phyloP scores from a whole-genome alignment of 768 basidiomycete species.

The Collybia nuda region DNA sequence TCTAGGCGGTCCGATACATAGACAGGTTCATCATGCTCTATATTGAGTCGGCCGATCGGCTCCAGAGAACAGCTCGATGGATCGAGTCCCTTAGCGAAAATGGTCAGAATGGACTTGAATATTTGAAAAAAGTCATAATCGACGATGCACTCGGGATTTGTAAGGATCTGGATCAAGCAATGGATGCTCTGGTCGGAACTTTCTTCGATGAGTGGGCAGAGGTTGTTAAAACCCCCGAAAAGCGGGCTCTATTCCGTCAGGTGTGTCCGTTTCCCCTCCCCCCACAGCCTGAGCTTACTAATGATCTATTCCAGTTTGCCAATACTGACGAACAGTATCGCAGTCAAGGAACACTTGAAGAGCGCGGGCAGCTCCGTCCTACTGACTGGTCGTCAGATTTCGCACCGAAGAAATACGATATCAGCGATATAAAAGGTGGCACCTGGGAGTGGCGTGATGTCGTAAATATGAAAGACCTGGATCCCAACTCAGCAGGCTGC shows the following conservation, averaged over 20 bases:
- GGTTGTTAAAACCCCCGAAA: slow-evolving; percentile 45
- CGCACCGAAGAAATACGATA: slow-evolving; percentile 43
- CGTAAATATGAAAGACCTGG: slow-evolving; percentile 47
- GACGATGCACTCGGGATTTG: slow-evolving; percentile 76
- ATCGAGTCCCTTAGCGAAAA: slow-evolving; percentile 43
- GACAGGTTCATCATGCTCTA: slow-evolving; percentile 70
- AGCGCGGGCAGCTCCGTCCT: slow-evolving; percentile 63
- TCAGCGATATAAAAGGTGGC: slow-evolving; percentile 33
- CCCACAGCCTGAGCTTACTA: slow-evolving; percentile 33
- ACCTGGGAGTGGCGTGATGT: slow-evolving; percentile 60
- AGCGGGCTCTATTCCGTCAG: slow-evolving; percentile 14
- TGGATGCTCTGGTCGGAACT: slow-evolving; percentile 63
- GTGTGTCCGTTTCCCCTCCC: slow-evolving; percentile 4
- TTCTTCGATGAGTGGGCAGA: slow-evolving; percentile 72
- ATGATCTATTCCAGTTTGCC: slow-evolving; percentile 61
- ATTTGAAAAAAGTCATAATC: slow-evolving; percentile 48
- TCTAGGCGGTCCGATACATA: slow-evolving; percentile 55
- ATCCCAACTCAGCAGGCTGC: slow-evolving; percentile 41
- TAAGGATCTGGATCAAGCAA: slow-evolving; percentile 61
- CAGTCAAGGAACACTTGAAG: slow-evolving; percentile 50
- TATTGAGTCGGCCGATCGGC: slow-evolving; percentile 69
- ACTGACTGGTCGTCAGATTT: slow-evolving; percentile 68
- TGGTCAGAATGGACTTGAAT: slow-evolving; percentile 51
- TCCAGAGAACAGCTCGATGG: slow-evolving; percentile 76
- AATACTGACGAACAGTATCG: slow-evolving; percentile 53